Base-by-base conservation (phyloP, 148 eudicot genomes). In the Agrostemma githago region DNA sequence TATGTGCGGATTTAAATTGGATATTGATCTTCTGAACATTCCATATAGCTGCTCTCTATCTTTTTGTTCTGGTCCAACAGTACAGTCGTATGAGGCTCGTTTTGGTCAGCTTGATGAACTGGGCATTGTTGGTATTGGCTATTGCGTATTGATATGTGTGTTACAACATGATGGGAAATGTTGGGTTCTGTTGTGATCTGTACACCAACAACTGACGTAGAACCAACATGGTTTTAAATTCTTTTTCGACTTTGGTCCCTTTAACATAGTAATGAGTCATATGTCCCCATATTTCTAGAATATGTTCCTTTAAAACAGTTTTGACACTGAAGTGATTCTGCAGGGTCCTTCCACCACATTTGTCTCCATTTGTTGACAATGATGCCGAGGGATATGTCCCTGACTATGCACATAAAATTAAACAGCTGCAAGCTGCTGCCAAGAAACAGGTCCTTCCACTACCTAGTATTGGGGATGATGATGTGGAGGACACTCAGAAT, bases 261-360 rank as follows among this genome's bases (percentile, higher is more conserved):
- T 34, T 21, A 57, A 40, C 4, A 16, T 2, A 16, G 38, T 38
- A 15, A 20, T 58, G 63, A 42, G 21, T 19, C 2, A 43, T 59
- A 51, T 60, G 62, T n/a, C 1, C 4, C 5, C 40, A 61, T 61
- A 34, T 61, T 17, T 42, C n/a, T 60, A 60, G 63, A 20, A 60
- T 60, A 20, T 1, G 34, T 20, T 20, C 3, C 21, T 10, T 60
- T 21, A 60, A 12, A 8, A 6, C 14, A 42, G 53, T 21, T 4
- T 68, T 68, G 71, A 68, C 57, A 3, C 6, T 75, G 41, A 38
- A 26, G 5, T 76, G n/a, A 53, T 48, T 79, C 15, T 48, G 75
- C 95, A 95, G 98, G 89, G 79, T 90, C 62, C 92, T 91, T 58
- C 98, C 98, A 14, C 98, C 98, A 42, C 98, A 95, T 79, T 84